Evolutionary conservation across 2,329 filamentous ascomycete genomes (phyloP).

Genomic region (Alternaria arborescens): DNA sequence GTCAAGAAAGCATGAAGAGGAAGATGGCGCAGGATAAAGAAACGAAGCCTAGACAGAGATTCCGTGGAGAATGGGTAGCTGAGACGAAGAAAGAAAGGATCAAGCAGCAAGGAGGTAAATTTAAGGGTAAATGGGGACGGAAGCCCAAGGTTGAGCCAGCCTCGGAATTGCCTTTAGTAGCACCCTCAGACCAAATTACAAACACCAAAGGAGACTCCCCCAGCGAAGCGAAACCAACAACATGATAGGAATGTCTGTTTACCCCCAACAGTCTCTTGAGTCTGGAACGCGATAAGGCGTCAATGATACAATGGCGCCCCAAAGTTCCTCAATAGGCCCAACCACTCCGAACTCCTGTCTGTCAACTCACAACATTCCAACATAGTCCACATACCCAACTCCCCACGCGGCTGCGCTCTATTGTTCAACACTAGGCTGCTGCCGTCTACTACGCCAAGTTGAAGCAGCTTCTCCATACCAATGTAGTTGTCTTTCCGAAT

Average conservation of each 20-base stretch:
- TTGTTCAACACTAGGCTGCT: constrained; percentile 27
- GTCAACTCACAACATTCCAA: constrained; percentile 31
- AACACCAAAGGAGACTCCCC: neutral
- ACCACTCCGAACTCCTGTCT: constrained; percentile 28
- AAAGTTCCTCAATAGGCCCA: constrained; percentile 27
- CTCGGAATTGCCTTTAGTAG: neutral
- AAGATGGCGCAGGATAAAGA: constrained; percentile 22
- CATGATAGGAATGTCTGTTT: neutral
- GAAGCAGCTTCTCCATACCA: constrained; percentile 24
- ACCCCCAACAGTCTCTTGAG: neutral
- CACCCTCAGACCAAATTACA: neutral
- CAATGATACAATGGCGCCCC: constrained; percentile 24
- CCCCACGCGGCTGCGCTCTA: constrained; percentile 26
- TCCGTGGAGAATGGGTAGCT: constrained; percentile 41
- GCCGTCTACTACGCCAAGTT: constrained; percentile 21
- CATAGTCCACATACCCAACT: constrained; percentile 26
- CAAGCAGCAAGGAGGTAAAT: constrained; percentile 40
- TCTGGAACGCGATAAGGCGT: neutral
- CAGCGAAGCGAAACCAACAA: neutral
- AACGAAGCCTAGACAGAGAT: constrained; percentile 32
- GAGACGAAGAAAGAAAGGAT: constrained; percentile 40
- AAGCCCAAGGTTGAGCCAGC: constrained; percentile 12
- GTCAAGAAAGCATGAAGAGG: constrained; percentile 25
- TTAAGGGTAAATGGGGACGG: constrained; percentile 36
- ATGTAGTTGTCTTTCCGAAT: constrained; percentile 30